phyloP scores from a whole-genome alignment of 192 early-diverging fungal genomes.

The Lunasporangiospora selenospora region DNA sequence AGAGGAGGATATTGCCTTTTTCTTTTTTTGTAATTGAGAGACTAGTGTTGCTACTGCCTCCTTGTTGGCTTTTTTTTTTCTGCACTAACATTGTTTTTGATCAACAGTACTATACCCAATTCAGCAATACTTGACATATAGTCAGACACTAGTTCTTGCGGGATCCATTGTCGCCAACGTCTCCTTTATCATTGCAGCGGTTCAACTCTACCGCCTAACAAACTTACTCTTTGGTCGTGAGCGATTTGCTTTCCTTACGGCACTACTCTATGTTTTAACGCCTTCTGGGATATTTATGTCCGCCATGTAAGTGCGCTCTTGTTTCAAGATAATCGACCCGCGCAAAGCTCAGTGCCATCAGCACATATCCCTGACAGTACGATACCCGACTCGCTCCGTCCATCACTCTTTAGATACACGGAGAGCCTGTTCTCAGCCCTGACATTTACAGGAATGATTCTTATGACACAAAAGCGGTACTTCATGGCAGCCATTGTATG shows the following conservation, averaged over 20 bases:
- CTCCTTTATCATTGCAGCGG: conserved; percentile 76
- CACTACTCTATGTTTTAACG: conserved; percentile 75
- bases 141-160: conserved; percentile 56
- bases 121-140: conserved; percentile 22
- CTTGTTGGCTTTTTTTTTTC: no score
- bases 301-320: conserved; percentile 51
- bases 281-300: conserved; percentile 90
- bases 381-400: no score
- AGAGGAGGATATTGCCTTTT: background rate
- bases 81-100: no score
- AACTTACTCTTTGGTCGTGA: conserved; percentile 48
- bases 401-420: conserved; percentile 74
- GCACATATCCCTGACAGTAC: no score
- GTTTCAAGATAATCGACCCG: no score
- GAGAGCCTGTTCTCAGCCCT: conserved; percentile 86
- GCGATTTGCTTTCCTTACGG: conserved; percentile 66
- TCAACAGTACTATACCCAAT: conserved; percentile 41
- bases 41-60: conserved; percentile 5
- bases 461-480: conserved; percentile 50
- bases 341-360: no score
- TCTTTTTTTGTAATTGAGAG: conserved; percentile 10
- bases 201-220: conserved; percentile 64
- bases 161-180: conserved; percentile 80
- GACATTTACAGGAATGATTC: conserved; percentile 80
- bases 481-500: conserved; percentile 70